A percentile compares a stretch with the other conserved stretches of the same genome.
Conservation (phyloP, 768 basidiomycete genomes). For the Boletus huronensis region DNA sequence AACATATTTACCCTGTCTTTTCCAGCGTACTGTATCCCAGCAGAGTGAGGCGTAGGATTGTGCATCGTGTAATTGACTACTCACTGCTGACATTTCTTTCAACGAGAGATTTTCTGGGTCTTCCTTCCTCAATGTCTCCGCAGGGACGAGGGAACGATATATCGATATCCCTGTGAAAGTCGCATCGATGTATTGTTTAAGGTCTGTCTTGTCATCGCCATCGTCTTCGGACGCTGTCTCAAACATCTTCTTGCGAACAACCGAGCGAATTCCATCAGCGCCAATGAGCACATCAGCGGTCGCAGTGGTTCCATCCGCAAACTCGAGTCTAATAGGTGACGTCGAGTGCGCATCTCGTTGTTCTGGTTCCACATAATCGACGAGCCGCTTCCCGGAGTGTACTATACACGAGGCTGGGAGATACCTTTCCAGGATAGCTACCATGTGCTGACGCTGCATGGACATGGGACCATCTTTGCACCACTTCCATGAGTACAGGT, state of each 20-base stretch:
- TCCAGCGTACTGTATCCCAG: slow-evolving; percentile 9
- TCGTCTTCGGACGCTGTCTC: slow-evolving; percentile 10
- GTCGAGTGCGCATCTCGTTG: slow-evolving; percentile 28
- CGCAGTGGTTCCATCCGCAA: slow-evolving; percentile 16
- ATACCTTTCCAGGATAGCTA: slow-evolving; percentile 15
- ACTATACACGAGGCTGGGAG: slow-evolving; percentile 19
- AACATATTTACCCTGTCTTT: slow-evolving; percentile 4
- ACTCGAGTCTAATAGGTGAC: slow-evolving; percentile 7
- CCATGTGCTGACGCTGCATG: slow-evolving; percentile 25
- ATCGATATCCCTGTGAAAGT: slow-evolving; percentile 40
- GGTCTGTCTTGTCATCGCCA: not conserved
- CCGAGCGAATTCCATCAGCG: slow-evolving; percentile 41
- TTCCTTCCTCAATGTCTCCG: slow-evolving; percentile 26
- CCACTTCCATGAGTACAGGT: not conserved
- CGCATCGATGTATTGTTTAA: slow-evolving; percentile 24
- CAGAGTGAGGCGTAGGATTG: slow-evolving; percentile 6
- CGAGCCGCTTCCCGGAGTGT: slow-evolving; percentile 18
- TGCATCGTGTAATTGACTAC: not conserved
- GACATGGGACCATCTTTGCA: slow-evolving; percentile 5
- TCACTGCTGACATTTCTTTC: slow-evolving; percentile 18
- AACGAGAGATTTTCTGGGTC: slow-evolving; percentile 25
- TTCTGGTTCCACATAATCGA: slow-evolving; percentile 8
- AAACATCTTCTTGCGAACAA: slow-evolving; percentile 25
- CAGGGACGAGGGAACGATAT: slow-evolving; percentile 39
- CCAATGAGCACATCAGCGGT: slow-evolving; percentile 43